A percentile compares a stretch with the other conserved stretches of the same genome.
These are phyloP conservation scores for Polygonum aviculare DNA, from an alignment of 148 eudicot genomes.

Conservation along the genomic window DNA sequence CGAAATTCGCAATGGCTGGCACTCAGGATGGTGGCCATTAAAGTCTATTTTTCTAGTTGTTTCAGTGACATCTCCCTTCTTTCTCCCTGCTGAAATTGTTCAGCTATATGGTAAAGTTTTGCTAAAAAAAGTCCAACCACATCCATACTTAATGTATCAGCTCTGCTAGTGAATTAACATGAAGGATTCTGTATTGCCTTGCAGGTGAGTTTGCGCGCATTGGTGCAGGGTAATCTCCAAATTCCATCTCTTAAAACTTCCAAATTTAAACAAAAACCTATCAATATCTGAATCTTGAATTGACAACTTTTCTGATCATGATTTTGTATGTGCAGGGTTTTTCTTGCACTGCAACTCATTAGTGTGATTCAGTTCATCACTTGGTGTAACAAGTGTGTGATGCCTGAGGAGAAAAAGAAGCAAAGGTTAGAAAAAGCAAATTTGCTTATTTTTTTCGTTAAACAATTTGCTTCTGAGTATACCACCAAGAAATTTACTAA, in stretches of 20 bases:
- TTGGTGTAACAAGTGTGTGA: conserved; percentile 93
- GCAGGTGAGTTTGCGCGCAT: conserved; percentile 91
- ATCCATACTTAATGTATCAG: background rate
- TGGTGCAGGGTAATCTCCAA: conserved; percentile 82
- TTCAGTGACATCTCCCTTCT: conserved; percentile 60
- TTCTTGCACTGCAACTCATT: conserved; percentile 78
- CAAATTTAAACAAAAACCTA: background rate
- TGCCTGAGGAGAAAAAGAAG: conserved; percentile 56
- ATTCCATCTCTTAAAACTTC: conserved; percentile 1
- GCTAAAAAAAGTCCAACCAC: background rate
- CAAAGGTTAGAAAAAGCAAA: conserved; percentile 36
- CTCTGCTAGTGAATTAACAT: background rate
- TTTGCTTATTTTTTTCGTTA: background rate
- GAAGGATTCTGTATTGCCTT: conserved; percentile 5
- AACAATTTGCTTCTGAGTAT: background rate
- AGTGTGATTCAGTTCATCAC: conserved; percentile 87
- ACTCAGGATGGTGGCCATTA: conserved; percentile 69
- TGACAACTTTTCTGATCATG: background rate
- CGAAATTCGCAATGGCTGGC: conserved; percentile 63
- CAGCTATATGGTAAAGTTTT: conserved; percentile 68
- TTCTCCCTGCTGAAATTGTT: conserved; percentile 53
- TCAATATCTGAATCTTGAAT: background rate
- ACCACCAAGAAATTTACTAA: background rate
- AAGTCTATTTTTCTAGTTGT: conserved; percentile 43
- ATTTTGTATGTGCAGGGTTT: conserved; percentile 39